These are phyloP conservation scores for Fomitopsis betulina DNA, from an alignment of 1,284 basidiomycete genomes.

Conservation along the genomic window DNA sequence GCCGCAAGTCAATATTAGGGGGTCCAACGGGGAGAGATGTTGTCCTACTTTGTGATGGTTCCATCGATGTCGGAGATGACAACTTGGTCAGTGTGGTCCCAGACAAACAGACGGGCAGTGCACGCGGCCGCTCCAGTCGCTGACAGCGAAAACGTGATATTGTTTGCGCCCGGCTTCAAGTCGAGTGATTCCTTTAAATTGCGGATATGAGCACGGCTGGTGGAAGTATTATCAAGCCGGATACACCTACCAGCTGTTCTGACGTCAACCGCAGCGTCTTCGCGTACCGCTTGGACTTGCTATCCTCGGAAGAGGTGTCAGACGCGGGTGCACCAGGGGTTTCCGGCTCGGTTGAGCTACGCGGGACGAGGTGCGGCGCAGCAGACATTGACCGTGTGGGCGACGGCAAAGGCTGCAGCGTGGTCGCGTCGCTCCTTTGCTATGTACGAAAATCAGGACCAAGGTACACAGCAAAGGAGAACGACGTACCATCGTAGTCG, in stretches of 20 bases:
- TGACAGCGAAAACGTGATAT: constrained; percentile 94
- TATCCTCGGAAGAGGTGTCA: constrained; percentile 11
- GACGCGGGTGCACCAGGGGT: not conserved
- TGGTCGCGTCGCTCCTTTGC: not conserved
- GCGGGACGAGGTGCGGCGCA: constrained; percentile 10
- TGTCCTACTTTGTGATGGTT: constrained; percentile 91
- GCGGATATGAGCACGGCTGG: not conserved
- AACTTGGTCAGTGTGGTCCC: constrained; percentile 87
- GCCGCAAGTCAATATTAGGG: not conserved
- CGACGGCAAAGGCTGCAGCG: not conserved
- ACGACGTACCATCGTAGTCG: constrained; percentile 14
- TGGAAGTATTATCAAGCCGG: not conserved
- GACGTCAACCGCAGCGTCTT: constrained; percentile 90
- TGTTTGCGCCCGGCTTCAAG: constrained; percentile 87
- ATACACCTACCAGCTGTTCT: constrained; percentile 65
- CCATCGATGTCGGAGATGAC: constrained; percentile 99
- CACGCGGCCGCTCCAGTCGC: constrained; percentile 85
- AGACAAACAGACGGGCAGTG: constrained; percentile 92
- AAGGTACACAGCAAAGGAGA: not conserved
- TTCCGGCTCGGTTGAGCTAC: not conserved
- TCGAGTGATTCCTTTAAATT: constrained; percentile 74
- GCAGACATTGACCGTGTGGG: constrained; percentile 14
- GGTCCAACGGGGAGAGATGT: not conserved
- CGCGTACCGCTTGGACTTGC: constrained; percentile 60
- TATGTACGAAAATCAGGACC: not conserved